A percentile compares a stretch with the other conserved stretches of the same genome.
phyloP scores from a whole-genome alignment of 345 rosid genomes.

The Lenwebbia sp. region DNA sequence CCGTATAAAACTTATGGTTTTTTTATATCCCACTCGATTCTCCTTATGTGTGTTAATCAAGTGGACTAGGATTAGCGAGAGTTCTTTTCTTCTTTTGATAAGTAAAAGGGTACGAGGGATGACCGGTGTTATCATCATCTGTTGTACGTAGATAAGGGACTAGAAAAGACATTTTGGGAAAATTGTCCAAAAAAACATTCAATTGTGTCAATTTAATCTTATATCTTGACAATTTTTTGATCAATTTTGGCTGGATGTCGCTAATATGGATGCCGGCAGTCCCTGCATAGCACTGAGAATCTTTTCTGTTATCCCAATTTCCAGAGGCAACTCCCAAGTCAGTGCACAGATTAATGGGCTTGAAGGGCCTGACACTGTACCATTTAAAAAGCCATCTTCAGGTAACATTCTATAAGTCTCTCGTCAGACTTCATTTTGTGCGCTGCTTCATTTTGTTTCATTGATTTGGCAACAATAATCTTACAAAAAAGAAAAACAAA shows the following conservation, averaged over 20 bases:
- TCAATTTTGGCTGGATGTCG: neutral
- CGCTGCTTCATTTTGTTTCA: neutral
- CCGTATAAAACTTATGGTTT: too few species aligned
- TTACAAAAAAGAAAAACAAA: neutral
- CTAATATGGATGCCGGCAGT: accelerated
- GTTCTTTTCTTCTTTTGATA: too few species aligned
- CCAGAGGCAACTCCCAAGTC: conserved; percentile 93
- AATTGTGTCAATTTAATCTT: too few species aligned
- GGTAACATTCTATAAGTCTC: conserved; percentile 21
- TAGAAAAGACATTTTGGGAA: too few species aligned
- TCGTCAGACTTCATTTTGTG: neutral
- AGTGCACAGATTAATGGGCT: conserved; percentile 74
- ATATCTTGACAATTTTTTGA: too few species aligned
- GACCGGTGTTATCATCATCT: too few species aligned
- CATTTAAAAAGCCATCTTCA: conserved; percentile 94
- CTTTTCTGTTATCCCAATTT: neutral
- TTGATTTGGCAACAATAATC: neutral
- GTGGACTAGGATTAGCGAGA: too few species aligned
- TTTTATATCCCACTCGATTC: too few species aligned
- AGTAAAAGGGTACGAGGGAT: too few species aligned
- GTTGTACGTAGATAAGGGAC: too few species aligned
- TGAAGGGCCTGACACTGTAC: conserved; percentile 85
- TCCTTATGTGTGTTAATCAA: too few species aligned
- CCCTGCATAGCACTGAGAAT: neutral
- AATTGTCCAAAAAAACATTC: too few species aligned